Evolutionary conservation across 75 land plant species (phyloP).

Genomic region (Picea sitchensis): DNA sequence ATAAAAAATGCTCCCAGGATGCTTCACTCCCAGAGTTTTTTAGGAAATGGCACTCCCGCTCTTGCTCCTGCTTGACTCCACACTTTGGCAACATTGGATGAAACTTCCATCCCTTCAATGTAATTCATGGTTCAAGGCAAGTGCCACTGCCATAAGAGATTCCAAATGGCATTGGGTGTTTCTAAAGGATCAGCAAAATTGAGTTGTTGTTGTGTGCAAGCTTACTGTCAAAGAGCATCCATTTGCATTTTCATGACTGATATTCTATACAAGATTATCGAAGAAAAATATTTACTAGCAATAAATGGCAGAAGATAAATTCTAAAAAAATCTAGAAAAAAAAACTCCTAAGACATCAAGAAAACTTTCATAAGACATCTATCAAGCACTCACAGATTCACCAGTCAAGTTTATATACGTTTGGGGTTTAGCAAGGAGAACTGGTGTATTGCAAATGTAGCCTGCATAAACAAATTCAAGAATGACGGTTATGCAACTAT

Average conservation of each 20-base stretch:
- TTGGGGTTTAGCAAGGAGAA: slow-evolving; percentile 92
- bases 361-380: not conserved
- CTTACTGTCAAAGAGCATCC: not conserved
- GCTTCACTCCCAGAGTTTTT: no score
- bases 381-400: slow-evolving; percentile 70
- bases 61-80: no score
- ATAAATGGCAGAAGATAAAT: not conserved
- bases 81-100: no score
- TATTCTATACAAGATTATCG: not conserved
- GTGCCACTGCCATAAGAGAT: not conserved
- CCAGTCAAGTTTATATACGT: slow-evolving; percentile 94
- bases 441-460: slow-evolving; percentile 71
- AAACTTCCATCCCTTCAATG: no score
- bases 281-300: not conserved
- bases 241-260: not conserved
- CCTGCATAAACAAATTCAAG: slow-evolving; percentile 44
- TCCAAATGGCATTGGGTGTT: not conserved
- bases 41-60: no score
- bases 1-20: no score
- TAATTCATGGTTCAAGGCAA: not conserved
- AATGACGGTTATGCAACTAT: not conserved
- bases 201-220: not conserved
- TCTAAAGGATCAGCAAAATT: not conserved
- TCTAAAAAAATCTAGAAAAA: not conserved
- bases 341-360: not conserved